phyloP scores from a whole-genome alignment of 371 early-diverging fungal genomes.

The Phascolomyces articulosus region DNA sequence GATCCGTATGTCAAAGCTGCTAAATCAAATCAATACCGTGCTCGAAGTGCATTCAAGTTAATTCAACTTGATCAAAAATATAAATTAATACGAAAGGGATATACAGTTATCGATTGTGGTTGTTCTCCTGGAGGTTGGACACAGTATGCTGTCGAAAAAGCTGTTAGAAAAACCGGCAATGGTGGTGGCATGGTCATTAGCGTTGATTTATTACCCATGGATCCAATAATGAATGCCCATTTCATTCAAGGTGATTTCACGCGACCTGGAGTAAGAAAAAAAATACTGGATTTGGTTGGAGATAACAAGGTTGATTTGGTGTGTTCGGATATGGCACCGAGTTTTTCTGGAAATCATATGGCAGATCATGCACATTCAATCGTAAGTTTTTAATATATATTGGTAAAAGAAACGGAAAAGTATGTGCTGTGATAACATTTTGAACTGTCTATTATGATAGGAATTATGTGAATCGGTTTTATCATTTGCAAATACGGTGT shows the following conservation, averaged over 20 bases:
- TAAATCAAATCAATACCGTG: constrained; percentile 73
- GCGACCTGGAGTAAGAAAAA: constrained; percentile 28
- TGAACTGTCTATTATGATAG: constrained; percentile 28
- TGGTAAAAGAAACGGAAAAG: constrained; percentile 8
- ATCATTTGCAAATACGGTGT: constrained; percentile 59
- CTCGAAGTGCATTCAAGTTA: constrained; percentile 91
- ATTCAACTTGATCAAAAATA: constrained; percentile 79
- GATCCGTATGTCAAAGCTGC: constrained; percentile 77
- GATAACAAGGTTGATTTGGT: constrained; percentile 58
- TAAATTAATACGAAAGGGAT: constrained; percentile 57
- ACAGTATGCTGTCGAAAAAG: constrained; percentile 72
- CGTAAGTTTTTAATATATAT: constrained; percentile 28
- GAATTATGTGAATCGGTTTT: constrained; percentile 75
- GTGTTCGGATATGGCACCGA: constrained; percentile 83
- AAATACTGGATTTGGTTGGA: constrained; percentile 42
- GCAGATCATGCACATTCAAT: constrained; percentile 57
- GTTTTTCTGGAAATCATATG: constrained; percentile 66
- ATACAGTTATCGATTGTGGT: constrained; percentile 82
- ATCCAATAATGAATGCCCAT: constrained; percentile 65
- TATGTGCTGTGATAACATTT: not conserved
- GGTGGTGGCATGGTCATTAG: constrained; percentile 53
- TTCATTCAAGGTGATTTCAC: constrained; percentile 74
- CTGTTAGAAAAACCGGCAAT: constrained; percentile 8
- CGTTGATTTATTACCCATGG: constrained; percentile 76
- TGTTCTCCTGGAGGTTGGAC: constrained; percentile 95